These are phyloP conservation scores for Penicillium aurantiogriseum DNA, from an alignment of 2,329 filamentous ascomycete species.

Conservation along the genomic window DNA sequence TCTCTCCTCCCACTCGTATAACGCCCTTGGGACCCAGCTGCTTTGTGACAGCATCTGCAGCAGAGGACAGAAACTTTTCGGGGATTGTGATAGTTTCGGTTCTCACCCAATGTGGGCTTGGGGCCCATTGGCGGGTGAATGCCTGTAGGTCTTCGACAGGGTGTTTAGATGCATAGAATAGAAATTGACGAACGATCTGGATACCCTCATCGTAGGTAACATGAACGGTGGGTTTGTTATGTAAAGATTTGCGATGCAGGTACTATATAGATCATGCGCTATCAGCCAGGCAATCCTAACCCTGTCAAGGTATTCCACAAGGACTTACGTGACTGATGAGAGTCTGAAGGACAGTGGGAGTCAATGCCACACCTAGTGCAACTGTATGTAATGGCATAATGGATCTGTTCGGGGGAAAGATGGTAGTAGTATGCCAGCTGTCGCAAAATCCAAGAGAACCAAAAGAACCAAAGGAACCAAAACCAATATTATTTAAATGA, in stretches of 20 bases:
- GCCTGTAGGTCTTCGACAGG: conserved; percentile 90
- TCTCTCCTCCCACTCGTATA: conserved; percentile 71
- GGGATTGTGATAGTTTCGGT: conserved; percentile 68
- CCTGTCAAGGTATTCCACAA: neutral
- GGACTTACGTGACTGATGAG: conserved; percentile 76
- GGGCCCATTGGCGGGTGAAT: conserved; percentile 90
- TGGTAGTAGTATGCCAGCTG: neutral
- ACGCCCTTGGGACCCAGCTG: conserved; percentile 79
- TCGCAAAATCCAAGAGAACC: neutral
- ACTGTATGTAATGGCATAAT: conserved; percentile 72
- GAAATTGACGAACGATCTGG: conserved; percentile 79
- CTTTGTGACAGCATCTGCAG: conserved; percentile 65
- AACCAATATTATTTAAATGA: neutral
- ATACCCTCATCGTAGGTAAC: conserved; percentile 94
- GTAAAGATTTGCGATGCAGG: conserved; percentile 71
- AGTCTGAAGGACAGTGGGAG: conserved; percentile 83
- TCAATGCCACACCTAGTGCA: conserved; percentile 77
- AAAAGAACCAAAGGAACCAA: neutral
- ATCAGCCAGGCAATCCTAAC: neutral
- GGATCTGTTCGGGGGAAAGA: conserved; percentile 3
- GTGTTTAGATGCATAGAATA: conserved; percentile 80
- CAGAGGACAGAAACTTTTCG: conserved; percentile 59
- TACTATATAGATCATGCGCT: conserved; percentile 59
- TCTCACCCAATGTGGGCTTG: conserved; percentile 82
- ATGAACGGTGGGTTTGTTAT: conserved; percentile 80